phyloP scores from a whole-genome alignment of 495 filamentous ascomycete genomes.

The Podospora fimiseda region DNA sequence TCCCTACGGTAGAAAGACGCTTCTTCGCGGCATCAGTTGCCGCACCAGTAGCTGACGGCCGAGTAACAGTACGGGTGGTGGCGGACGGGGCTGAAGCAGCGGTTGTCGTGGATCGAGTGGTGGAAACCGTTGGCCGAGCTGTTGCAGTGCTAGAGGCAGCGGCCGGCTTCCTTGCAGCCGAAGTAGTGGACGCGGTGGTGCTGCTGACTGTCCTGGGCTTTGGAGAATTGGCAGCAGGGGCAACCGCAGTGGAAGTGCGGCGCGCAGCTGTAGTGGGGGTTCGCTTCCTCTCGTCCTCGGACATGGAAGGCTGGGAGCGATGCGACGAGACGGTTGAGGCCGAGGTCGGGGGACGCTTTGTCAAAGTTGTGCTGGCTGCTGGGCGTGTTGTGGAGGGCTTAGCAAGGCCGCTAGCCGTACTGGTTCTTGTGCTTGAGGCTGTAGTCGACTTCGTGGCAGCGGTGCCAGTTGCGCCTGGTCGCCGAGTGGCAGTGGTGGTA shows the following conservation, averaged over 20 bases:
- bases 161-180: constrained; percentile 36
- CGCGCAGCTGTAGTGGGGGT: constrained; percentile 26
- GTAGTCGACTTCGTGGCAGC: constrained; percentile 35
- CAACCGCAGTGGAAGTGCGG: constrained; percentile 32
- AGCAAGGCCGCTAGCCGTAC: constrained; percentile 23
- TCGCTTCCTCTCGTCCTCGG: constrained; percentile 44
- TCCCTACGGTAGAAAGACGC: constrained; percentile 37
- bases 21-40: constrained; percentile 44
- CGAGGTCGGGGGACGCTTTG: constrained; percentile 33
- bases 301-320: constrained; percentile 37
- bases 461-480: constrained; percentile 11
- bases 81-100: constrained; percentile 16
- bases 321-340: constrained; percentile 33
- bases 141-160: constrained; percentile 25
- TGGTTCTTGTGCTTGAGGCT: constrained; percentile 32
- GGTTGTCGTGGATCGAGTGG: constrained; percentile 23
- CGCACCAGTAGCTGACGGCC: constrained; percentile 28
- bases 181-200: constrained; percentile 28
- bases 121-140: constrained; percentile 22
- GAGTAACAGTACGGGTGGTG: constrained; percentile 26
- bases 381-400: constrained; percentile 37
- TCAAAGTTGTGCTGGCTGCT: constrained; percentile 19
- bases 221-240: constrained; percentile 32
- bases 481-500: constrained; percentile 13
- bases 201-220: constrained; percentile 27